Base-by-base conservation (phyloP, 768 basidiomycete genomes). In the Hygrocybe punicea region DNA sequence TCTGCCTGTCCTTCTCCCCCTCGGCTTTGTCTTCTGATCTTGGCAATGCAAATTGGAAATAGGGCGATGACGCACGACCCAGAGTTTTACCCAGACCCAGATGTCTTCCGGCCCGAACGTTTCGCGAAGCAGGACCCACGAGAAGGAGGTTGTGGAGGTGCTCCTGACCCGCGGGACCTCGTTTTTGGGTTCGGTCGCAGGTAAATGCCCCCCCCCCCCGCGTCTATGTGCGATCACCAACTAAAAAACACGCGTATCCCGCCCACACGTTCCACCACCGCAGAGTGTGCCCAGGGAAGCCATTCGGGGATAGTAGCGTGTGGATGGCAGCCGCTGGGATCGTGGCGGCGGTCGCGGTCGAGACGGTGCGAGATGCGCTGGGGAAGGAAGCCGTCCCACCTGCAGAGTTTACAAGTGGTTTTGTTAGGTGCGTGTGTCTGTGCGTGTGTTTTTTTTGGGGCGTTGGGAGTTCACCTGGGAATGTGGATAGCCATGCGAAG, bases 151-250 rank as follows among this genome's bases (percentile, higher is more conserved):
- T 4, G 8, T 29, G 29, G 29, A 5, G 17, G 17, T 5, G 45
- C 17, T 47, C 45, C 45, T 7, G 77, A 83, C 65, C 81, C 82
- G 33, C 69, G 75, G 33, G 75, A 76, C 35, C 63, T 81, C 36
- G 73, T 81, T 17, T 85, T 84, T 61, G 83, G 83, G 7, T 85
- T 85, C 67, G 83, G 83, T 29, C 73, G 83, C 54, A 71, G 81
- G 80, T 29, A 29, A 29, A 8, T 29, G 29, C n/a, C 6, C 16
- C 24, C 4, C 25, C 4, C 24, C 29, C 40, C 29, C 6, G 17
- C 34, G 33, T 49, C 53, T 60, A 42, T 34, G 56, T 60, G 46
- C 5, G 35, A 39, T 23, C n/a, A 24, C 34, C 24, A n/a, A n/a
- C 10, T 23, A 3, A 44, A n/a, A n/a, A 44, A n/a, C n/a, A n/a